Conservation (phyloP, 2,329 filamentous ascomycete species). For the Trichothecium roseum region DNA sequence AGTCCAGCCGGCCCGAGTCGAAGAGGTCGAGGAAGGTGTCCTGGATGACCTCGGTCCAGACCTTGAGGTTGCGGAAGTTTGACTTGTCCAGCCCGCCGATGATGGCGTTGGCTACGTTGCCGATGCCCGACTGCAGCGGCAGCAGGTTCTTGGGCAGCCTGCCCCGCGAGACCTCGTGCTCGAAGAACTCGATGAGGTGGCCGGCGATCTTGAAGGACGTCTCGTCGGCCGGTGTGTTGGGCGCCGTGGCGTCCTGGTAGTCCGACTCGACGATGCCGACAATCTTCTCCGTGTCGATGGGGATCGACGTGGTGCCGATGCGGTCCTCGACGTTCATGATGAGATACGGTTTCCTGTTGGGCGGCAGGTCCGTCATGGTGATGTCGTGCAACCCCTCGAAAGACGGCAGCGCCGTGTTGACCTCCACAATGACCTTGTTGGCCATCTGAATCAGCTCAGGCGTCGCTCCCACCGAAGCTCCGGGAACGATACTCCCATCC, state of each 20-base stretch:
- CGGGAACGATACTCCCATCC: conserved; percentile 80
- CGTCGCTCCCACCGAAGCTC: conserved; percentile 74
- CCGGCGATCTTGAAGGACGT: conserved; percentile 61
- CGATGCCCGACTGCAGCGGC: conserved; percentile 79
- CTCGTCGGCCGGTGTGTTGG: conserved; percentile 68
- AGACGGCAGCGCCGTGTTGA: conserved; percentile 76
- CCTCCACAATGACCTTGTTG: conserved; percentile 86
- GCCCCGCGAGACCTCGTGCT: conserved; percentile 73
- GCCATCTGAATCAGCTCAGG: conserved; percentile 85
- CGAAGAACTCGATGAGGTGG: conserved; percentile 72
- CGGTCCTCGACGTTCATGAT: conserved; percentile 80
- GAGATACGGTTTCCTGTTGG: conserved; percentile 71
- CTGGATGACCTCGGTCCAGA: conserved; percentile 90
- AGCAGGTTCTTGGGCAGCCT: conserved; percentile 68
- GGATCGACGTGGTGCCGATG: conserved; percentile 74
- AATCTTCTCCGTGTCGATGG: conserved; percentile 74
- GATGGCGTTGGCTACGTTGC: conserved; percentile 89
- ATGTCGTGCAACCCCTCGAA: conserved; percentile 89
- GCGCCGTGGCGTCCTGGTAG: conserved; percentile 65
- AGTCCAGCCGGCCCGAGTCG: conserved; percentile 78
- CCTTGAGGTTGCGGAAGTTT: conserved; percentile 78
- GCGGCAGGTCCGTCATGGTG: conserved; percentile 77
- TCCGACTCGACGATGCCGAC: conserved; percentile 77
- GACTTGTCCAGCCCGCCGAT: conserved; percentile 72
- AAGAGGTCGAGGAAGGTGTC: conserved; percentile 91